Evolutionary conservation across 371 early-diverging fungal species (phyloP).

Genomic region (Mortierella sp.): DNA sequence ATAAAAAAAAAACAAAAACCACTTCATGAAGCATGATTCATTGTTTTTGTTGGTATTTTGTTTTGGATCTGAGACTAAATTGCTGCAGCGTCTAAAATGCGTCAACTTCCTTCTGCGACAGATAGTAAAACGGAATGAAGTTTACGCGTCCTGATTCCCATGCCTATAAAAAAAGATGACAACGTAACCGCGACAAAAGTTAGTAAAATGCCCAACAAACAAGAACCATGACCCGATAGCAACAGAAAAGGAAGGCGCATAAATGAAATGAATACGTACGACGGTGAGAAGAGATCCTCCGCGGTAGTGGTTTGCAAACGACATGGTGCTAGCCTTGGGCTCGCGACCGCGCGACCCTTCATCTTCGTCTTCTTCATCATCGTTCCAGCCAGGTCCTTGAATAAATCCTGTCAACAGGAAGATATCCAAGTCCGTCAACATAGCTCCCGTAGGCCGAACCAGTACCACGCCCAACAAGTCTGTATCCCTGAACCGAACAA

Average conservation of each 20-base stretch:
- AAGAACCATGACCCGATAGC: background rate
- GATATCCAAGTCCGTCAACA: conserved; percentile 44
- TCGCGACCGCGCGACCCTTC: conserved; percentile 5
- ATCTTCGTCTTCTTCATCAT: conserved; percentile 20
- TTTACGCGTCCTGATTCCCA: conserved; percentile 51
- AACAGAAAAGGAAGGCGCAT: background rate
- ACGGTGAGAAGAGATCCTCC: conserved; percentile 34
- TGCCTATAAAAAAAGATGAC: conserved; percentile 21
- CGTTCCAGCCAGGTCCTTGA: conserved; percentile 46
- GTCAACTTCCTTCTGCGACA: conserved; percentile 22
- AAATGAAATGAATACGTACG: conserved; percentile 17
- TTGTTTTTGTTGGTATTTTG: background rate
- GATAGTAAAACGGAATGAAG: conserved; percentile 42
- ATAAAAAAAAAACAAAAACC: background rate
- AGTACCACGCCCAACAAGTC: conserved; percentile 39
- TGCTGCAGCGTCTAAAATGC: background rate
- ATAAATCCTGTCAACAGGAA: conserved; percentile 40
- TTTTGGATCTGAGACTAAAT: background rate
- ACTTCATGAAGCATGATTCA: background rate
- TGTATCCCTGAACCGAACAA: conserved; percentile 43
- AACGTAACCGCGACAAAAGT: background rate
- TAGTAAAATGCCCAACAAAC: background rate
- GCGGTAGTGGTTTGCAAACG: conserved; percentile 24
- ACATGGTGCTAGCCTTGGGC: conserved; percentile 37
- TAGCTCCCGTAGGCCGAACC: conserved; percentile 31